Evolutionary conservation across 148 eudicot genomes (phyloP), one percentile per base, ranked within the genome.

Genomic region (Rhododendron simsii): DNA sequence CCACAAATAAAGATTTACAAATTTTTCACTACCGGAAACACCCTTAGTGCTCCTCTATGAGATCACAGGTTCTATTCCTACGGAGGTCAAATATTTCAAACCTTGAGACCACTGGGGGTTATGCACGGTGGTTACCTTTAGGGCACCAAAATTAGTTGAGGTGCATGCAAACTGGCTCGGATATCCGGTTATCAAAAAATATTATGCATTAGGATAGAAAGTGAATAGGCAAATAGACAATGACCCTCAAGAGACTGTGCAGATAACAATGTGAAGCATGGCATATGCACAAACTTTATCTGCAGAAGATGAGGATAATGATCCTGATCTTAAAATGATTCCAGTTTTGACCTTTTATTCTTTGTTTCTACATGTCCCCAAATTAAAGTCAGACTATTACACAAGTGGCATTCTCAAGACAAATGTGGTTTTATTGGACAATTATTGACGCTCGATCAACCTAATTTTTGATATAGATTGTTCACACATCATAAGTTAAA

Each of bases 261-360:
- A 80, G 39, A 80, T 50, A 80, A 28, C 57, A 80, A 35, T 50
- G 82, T 50, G 63, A 80, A 13, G 71, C 71, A 65, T 63, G 37
- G 1, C 82, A 79, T 57, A 57, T 48, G 30, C 15, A 48, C 15
- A 14, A 26, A 80, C 82, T 80, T 80, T 80, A 48, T 80, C 37
- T 12, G 61, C 23, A 14, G 61, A 23, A 14, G 61, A 23, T 80
- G 39, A 50, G 59, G 35, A 80, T 80, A 12, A 80, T 55, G 59
- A 55, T 50, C 20, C 39, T 75, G 23, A 80, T 44, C 47, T 39
- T 39, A 78, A 16, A 37, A 78, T 39, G 26, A 21, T 78, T 44
- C 6, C 48, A 45, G 2, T 78, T 74, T 20, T 78, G 50, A 44
- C 50, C 28, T 44, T 75, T 37, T 41, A 20, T 39, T 76, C 12